These are phyloP conservation scores for Colletotrichum chlorophyti DNA, from an alignment of 2,329 filamentous ascomycete species.

Conservation along the genomic window DNA sequence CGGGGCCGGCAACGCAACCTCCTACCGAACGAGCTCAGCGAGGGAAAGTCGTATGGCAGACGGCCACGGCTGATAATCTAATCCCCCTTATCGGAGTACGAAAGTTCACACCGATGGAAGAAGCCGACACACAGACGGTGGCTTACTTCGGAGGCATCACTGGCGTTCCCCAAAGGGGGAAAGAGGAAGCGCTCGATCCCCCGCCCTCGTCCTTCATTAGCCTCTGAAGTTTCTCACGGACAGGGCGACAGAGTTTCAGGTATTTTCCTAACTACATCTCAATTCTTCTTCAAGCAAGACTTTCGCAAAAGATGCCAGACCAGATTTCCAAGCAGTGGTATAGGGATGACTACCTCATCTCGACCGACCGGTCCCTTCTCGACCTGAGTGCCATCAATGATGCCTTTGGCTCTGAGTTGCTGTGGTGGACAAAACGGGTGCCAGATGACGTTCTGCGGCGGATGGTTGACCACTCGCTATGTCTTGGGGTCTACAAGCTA, in stretches of 20 bases:
- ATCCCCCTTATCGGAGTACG: background rate
- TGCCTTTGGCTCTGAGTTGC: constrained; percentile 60
- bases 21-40: background rate
- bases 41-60: background rate
- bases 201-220: background rate
- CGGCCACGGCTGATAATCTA: background rate
- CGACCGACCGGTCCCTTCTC: constrained; percentile 64
- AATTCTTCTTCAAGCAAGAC: background rate
- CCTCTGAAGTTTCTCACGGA: background rate
- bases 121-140: background rate
- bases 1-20: background rate
- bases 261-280: constrained; percentile 7
- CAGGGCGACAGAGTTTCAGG: constrained; percentile 1
- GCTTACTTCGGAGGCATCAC: background rate
- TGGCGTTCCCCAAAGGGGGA: background rate
- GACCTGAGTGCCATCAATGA: constrained; percentile 60
- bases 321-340: constrained; percentile 50
- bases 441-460: constrained; percentile 54
- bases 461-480: constrained; percentile 64
- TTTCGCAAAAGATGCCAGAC: constrained; percentile 9
- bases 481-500: constrained; percentile 62
- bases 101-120: background rate
- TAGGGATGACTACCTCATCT: constrained; percentile 63
- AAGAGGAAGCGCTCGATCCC: constrained; percentile 9
- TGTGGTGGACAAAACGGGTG: constrained; percentile 67